Percentiles rank a stretch among this genome's conserved stretches.
phyloP scores from a whole-genome alignment of 1,284 basidiomycete genomes.

The Heterobasidion occidentale region DNA sequence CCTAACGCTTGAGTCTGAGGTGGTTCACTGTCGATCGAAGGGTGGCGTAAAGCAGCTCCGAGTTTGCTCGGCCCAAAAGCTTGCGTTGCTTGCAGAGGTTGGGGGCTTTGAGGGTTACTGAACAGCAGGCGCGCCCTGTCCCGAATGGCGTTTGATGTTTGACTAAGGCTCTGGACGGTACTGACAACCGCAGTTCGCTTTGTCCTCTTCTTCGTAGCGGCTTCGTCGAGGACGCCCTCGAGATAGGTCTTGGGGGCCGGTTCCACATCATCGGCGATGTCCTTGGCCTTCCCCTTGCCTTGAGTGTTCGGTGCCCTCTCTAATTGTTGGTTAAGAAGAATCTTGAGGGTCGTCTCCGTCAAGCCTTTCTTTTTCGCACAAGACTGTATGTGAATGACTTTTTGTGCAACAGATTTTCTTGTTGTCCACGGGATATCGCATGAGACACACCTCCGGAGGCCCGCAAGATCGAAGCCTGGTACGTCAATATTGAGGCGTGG shows the following conservation, averaged over 20 bases:
- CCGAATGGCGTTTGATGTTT: conserved; percentile 46
- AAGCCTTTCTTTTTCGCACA: conserved; percentile 58
- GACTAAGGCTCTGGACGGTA: conserved; percentile 37
- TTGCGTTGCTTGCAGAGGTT: conserved; percentile 12
- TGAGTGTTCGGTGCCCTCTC: conserved; percentile 12
- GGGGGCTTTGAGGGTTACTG: conserved; percentile 9
- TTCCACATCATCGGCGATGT: background rate
- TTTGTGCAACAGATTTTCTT: conserved; percentile 52
- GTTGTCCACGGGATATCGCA: conserved; percentile 64
- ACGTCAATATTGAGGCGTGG: conserved; percentile 27
- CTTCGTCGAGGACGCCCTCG: conserved; percentile 41
- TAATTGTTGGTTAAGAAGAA: conserved; percentile 45
- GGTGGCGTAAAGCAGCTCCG: background rate
- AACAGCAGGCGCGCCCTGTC: conserved; percentile 46
- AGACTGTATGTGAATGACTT: conserved; percentile 53
- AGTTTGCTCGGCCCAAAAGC: conserved; percentile 18
- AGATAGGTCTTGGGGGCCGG: conserved; percentile 38
- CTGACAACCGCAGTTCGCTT: conserved; percentile 31
- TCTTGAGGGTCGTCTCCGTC: conserved; percentile 43
- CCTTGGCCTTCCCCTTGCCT: conserved; percentile 19
- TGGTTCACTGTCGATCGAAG: background rate
- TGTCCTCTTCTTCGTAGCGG: conserved; percentile 34
- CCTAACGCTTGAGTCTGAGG: conserved; percentile 10
- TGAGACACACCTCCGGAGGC: conserved; percentile 50
- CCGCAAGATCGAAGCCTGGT: conserved; percentile 35